Evolutionary conservation across 202 grass and related monocot species (phyloP).

Genomic region (Zizania palustris): DNA sequence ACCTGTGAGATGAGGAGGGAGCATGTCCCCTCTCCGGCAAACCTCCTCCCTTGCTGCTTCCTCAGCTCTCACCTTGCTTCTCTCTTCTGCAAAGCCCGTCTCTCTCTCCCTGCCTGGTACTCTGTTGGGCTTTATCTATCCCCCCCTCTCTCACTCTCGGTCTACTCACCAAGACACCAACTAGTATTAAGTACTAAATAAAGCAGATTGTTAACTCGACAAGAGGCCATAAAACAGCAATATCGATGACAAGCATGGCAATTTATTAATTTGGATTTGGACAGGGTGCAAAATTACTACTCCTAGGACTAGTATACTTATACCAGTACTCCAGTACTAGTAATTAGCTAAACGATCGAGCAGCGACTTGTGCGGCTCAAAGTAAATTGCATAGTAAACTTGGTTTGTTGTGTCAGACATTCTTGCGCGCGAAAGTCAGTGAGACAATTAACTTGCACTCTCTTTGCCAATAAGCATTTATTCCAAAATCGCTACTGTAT

Average conservation of each 20-base stretch:
- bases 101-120: constrained; percentile 18
- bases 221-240: not conserved
- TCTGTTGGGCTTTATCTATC: constrained; percentile 40
- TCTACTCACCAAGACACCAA: constrained; percentile 26
- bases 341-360: not conserved
- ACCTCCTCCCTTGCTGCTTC: constrained; percentile 52
- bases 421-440: not conserved
- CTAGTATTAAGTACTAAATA: constrained; percentile 41
- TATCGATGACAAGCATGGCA: too few species aligned
- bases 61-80: constrained; percentile 47
- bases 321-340: too few species aligned
- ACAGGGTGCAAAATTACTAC: not conserved
- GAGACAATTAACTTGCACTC: constrained; percentile 11
- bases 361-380: not conserved
- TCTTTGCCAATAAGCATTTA: not conserved
- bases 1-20: constrained; percentile 57
- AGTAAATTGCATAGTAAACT: not conserved
- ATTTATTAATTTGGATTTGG: too few species aligned
- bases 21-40: constrained; percentile 69
- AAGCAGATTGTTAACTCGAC: constrained; percentile 28
- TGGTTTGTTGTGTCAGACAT: constrained; percentile 3
- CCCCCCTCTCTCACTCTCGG: not conserved
- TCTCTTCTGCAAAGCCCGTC: constrained; percentile 37
- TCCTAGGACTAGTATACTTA: not conserved
- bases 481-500: not conserved